Evolutionary conservation across 176 grass and related monocot species (phyloP), one percentile per base, ranked within the genome.

Genomic region (Oryza meridionalis): DNA sequence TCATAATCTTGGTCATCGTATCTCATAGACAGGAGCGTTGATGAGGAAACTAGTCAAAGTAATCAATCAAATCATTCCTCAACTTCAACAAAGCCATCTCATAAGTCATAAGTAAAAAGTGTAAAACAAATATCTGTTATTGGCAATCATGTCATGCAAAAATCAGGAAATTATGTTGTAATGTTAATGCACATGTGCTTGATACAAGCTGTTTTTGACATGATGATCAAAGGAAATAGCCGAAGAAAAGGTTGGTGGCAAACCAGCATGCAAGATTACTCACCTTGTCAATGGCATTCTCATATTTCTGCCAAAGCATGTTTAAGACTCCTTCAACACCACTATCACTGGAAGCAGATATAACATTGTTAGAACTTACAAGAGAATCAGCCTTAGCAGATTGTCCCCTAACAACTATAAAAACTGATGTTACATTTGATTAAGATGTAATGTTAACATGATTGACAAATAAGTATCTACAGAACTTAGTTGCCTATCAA

Each of bases 301-400:
- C 93, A 11, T 99, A 99, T 91, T 87, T 94, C 50, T 94, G 85
- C 96, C 96, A 99, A 81, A 99, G 87, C 35, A 66, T 73, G 71
- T 81, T 90, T 47, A 99, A 82, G 82, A 99, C 70, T 68, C 78
- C 91, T 81, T 99, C 93, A 81, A 90, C 89, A 22, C 83, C 93
- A 46, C 14, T 80, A 66, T 90, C 89, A 73, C 96, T 99, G 74
- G 49, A 80, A 92, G 4, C 79, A 75, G 2, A 73, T 50, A 79
- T 43, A 7, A 80, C n/a, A 64, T 8, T 9, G 62, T 83, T 71
- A 76, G 67, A 37, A 44, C 49, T 83, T 71, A 76, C 59, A 37
- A 53, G 29, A 32, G 40, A 88, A 70, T 70, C 16, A 64, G 40
- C 63, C 35, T 65, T 61, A 66, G 49, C 3, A 26, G 12, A 76